These are phyloP conservation scores for Labyrinthula sp. DNA, from an alignment of 352 stramenopile species.

Conservation along the genomic window DNA sequence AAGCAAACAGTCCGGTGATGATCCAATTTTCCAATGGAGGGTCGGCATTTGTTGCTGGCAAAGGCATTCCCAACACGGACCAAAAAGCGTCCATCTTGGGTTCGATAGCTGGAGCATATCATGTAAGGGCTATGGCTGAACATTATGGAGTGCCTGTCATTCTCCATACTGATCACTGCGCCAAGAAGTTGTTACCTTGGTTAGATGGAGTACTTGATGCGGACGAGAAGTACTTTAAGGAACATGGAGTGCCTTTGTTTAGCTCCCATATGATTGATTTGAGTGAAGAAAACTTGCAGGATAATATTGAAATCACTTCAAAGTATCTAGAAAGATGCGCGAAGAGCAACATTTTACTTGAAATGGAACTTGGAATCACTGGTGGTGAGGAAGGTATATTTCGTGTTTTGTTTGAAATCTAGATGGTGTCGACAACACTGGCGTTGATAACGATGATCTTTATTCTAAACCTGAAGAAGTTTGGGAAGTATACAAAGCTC, in stretches of 20 bases:
- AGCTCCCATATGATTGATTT: conserved; percentile 95
- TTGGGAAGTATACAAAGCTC: conserved; percentile 75
- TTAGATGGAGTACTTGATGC: conserved; percentile 84
- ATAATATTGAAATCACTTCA: conserved; percentile 91
- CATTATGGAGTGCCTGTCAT: conserved; percentile 87
- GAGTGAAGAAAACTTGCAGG: conserved; percentile 85
- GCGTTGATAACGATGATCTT: conserved; percentile 73
- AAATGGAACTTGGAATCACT: conserved; percentile 94
- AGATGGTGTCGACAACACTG: conserved; percentile 92
- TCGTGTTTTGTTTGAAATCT: too few relatives aligned
- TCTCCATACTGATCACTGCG: conserved; percentile 94
- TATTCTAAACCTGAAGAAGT: conserved; percentile 84
- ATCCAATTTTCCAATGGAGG: conserved; percentile 93
- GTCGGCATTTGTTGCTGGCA: conserved; percentile 83
- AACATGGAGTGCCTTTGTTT: conserved; percentile 79
- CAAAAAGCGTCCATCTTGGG: conserved; percentile 58
- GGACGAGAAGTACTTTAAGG: conserved; percentile 80
- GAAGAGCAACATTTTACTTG: conserved; percentile 80
- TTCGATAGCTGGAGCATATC: conserved; percentile 67
- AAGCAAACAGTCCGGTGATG: conserved; percentile 87
- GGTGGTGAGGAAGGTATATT: conserved; percentile 91
- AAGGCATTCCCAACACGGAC: conserved; percentile 80
- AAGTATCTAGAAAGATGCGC: conserved; percentile 88
- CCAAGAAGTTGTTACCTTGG: conserved; percentile 91
- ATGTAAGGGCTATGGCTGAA: conserved; percentile 81